Conservation (phyloP, 257 asterid genomes). For the Primulina tabacum region DNA sequence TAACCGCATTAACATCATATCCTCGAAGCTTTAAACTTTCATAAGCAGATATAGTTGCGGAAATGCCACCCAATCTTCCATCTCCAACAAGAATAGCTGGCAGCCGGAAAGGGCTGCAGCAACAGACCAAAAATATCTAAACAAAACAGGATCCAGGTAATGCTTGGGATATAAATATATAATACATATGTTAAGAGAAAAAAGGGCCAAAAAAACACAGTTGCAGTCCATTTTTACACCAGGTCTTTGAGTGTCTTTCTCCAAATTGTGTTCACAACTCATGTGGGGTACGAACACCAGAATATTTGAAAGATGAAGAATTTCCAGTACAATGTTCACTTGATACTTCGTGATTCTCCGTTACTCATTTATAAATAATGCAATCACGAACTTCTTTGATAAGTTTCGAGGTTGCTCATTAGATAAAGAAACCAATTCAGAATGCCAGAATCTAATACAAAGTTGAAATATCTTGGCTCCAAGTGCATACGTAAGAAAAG, state of each 20-base stretch:
- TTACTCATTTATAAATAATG: conserved; percentile 5
- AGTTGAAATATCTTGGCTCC: conserved; percentile 9
- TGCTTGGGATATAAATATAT: background rate
- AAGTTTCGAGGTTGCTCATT: conserved; percentile 13
- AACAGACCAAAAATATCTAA: conserved; percentile 28
- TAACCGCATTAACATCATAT: conserved; percentile 80
- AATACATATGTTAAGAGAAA: background rate
- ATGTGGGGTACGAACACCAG: conserved; percentile 5
- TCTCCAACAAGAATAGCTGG: conserved; percentile 97
- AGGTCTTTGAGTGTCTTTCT: background rate
- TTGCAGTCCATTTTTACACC: conserved; percentile 5
- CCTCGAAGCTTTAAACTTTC: conserved; percentile 90
- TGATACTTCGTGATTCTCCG: background rate
- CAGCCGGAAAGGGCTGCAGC: conserved; percentile 81
- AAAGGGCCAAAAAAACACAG: conserved; percentile 3
- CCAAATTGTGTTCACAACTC: background rate
- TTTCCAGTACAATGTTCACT: background rate
- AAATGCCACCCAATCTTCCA: conserved; percentile 94
- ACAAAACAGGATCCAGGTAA: conserved; percentile 1
- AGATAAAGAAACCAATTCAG: conserved; percentile 12
- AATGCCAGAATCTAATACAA: background rate
- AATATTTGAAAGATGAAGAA: background rate
- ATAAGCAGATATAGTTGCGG: conserved; percentile 96
- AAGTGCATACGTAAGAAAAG: background rate
- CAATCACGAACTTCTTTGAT: conserved; percentile 4